Conservation (phyloP, 164 flowering plant species). For the Houttuynia cordata region DNA sequence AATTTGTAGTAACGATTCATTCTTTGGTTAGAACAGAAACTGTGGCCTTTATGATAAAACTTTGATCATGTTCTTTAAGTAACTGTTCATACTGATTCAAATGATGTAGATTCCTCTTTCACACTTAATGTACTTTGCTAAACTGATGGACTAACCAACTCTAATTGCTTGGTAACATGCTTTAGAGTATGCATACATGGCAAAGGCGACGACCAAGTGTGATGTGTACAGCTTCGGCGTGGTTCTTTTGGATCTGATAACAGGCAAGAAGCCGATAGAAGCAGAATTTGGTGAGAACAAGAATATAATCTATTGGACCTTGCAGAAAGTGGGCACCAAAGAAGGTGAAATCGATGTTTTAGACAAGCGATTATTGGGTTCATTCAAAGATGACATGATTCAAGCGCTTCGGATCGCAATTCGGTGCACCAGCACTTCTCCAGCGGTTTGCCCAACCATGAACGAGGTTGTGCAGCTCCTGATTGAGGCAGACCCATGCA, state of each 20-base stretch:
- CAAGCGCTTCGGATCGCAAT: constrained; percentile 65
- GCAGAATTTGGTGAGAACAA: constrained; percentile 81
- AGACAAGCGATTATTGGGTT: constrained; percentile 49
- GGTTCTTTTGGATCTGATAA: constrained; percentile 77
- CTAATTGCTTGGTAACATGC: background rate
- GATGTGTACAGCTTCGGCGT: constrained; percentile 96
- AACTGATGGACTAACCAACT: background rate
- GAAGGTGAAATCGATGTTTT: constrained; percentile 65
- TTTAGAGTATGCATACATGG: no score
- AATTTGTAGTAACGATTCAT: no score
- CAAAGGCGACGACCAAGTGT: constrained; percentile 83
- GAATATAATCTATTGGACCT: constrained; percentile 75
- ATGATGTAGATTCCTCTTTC: no score
- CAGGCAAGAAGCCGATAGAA: constrained; percentile 90
- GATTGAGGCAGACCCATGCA: constrained; percentile 69
- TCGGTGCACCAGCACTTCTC: constrained; percentile 52
- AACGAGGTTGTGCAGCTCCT: constrained; percentile 78
- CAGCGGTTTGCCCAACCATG: constrained; percentile 78
- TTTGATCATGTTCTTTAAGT: no score
- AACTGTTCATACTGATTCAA: no score
- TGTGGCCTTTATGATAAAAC: no score
- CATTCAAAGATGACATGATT: constrained; percentile 69
- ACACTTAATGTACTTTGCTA: background rate
- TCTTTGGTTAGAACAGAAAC: no score
- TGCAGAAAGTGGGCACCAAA: constrained; percentile 64